These are phyloP conservation scores for Yarrowia alimentaria DNA, from an alignment of 805 yeast species.

Conservation along the genomic window DNA sequence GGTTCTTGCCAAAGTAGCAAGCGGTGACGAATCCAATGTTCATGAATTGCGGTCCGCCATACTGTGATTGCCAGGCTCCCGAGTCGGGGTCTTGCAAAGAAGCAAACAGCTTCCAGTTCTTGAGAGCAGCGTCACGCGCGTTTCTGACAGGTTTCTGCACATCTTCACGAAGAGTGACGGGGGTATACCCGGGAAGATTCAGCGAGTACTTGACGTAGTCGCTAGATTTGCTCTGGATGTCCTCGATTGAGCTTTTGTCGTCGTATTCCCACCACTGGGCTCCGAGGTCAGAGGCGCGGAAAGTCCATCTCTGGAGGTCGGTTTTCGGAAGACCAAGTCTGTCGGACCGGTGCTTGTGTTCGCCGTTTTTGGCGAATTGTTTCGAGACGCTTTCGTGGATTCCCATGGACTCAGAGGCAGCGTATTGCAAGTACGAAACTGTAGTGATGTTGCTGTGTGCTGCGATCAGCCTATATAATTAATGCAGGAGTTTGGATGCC, in stretches of 20 bases:
- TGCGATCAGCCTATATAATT: no score
- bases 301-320: constrained; percentile 72
- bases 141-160: constrained; percentile 38
- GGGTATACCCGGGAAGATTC: constrained; percentile 34
- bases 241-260: constrained; percentile 33
- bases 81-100: constrained; percentile 67
- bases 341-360: constrained; percentile 51
- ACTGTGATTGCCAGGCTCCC: constrained; percentile 90
- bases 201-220: constrained; percentile 38
- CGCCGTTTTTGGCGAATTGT: constrained; percentile 13
- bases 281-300: constrained; percentile 68
- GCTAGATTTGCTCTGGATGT: constrained; percentile 40
- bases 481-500: no score
- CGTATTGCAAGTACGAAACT: no score
- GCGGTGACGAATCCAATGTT: constrained; percentile 82
- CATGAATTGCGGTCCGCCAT: constrained; percentile 98
- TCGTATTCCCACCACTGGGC: constrained; percentile 77
- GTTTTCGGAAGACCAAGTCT: constrained; percentile 62
- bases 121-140: constrained; percentile 61
- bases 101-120: constrained; percentile 70
- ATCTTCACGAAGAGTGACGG: constrained; percentile 33
- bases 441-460: no score
- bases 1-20: constrained; percentile 63
- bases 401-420: neutral
- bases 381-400: constrained; percentile 18